Evolutionary conservation across 176 grass and related monocot genomes (phyloP), one percentile per base, ranked within the genome.

Genomic region (Chrysopogon serrulatus): DNA sequence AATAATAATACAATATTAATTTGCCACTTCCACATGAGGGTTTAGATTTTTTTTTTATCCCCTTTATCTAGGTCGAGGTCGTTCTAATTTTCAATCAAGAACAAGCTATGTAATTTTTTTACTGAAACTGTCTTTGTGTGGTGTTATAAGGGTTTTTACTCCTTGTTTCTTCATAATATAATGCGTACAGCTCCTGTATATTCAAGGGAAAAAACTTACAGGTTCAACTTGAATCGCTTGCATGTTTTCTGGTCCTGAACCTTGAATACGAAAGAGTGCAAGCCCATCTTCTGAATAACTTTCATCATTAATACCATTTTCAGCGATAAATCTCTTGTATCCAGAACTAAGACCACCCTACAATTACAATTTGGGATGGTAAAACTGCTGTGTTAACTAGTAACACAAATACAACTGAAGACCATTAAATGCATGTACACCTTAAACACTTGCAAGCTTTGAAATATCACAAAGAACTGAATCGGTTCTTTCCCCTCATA

Each of bases 401-500:
- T 64, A 59, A 60, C 59, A 24, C 16, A 16, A 47, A 79, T 51
- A 73, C 67, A 86, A 86, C 67, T 51, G 53, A 65, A 73, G 41
- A 4, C 24, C 37, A 35, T 73, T 30, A 61, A 71, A 36, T 17
- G 42, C 9, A 51, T 79, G 40, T 73, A 71, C 62, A 86, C 84
- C 96, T 94, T 94, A 71, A 86, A 92, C 40, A 96, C 80, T 82
- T 92, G 88, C 51, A 96, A 83, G 84, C 90, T 96, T 59, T 99
- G 97, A 80, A 96, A 96, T 84, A 96, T 99, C 47, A 89, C 83
- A 71, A 96, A 99, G 88, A 99, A 96, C 63, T 90, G 97, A 85
- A 94, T 86, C 5, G 97, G 90, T 87, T 99, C 97, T 81, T 91
- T 99, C 51, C 88, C 97, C 95, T 99, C 93, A 85, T 96, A 90